These are phyloP conservation scores for Pulveroboletus ravenelii DNA, from an alignment of 768 basidiomycete genomes.

Conservation along the genomic window DNA sequence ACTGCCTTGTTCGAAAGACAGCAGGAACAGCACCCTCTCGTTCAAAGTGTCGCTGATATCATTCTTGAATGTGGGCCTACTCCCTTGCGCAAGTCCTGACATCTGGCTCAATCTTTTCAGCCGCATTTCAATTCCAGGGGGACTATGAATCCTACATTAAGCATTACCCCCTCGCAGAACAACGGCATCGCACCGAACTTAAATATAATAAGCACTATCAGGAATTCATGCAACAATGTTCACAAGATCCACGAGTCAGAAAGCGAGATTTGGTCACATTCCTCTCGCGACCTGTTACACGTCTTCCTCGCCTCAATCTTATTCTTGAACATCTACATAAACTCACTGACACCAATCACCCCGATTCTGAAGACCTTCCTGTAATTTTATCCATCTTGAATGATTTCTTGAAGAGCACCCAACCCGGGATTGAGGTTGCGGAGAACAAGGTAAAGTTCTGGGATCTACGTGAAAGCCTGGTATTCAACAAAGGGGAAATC, in stretches of 20 bases:
- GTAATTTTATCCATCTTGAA: slow-evolving; percentile 63
- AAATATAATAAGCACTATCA: slow-evolving; percentile 64
- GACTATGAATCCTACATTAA: slow-evolving; percentile 83
- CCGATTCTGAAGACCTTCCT: slow-evolving; percentile 73
- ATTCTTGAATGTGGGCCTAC: slow-evolving; percentile 64
- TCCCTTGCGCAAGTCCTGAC: slow-evolving; percentile 3
- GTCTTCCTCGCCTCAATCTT: slow-evolving; percentile 77
- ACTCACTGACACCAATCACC: slow-evolving; percentile 66
- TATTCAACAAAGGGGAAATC: slow-evolving; percentile 75
- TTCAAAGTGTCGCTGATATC: slow-evolving; percentile 81
- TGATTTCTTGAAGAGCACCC: slow-evolving; percentile 75
- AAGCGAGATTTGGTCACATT: slow-evolving; percentile 80
- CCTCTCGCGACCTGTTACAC: slow-evolving; percentile 80
- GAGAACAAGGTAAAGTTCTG: slow-evolving; percentile 88
- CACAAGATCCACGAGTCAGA: slow-evolving; percentile 59
- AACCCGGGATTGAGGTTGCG: slow-evolving; percentile 88
- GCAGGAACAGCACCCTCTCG: slow-evolving; percentile 76
- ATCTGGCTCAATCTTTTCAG: slow-evolving; percentile 22
- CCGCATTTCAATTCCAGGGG: slow-evolving; percentile 44
- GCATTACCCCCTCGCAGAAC: slow-evolving; percentile 83
- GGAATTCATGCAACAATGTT: slow-evolving; percentile 57
- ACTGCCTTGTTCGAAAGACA: slow-evolving; percentile 74
- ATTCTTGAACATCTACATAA: slow-evolving; percentile 68
- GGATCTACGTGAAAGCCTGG: slow-evolving; percentile 70
- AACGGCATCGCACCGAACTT: slow-evolving; percentile 72